These are phyloP conservation scores for Caloboletus firmus DNA, from an alignment of 1,284 basidiomycete genomes.

Conservation along the genomic window DNA sequence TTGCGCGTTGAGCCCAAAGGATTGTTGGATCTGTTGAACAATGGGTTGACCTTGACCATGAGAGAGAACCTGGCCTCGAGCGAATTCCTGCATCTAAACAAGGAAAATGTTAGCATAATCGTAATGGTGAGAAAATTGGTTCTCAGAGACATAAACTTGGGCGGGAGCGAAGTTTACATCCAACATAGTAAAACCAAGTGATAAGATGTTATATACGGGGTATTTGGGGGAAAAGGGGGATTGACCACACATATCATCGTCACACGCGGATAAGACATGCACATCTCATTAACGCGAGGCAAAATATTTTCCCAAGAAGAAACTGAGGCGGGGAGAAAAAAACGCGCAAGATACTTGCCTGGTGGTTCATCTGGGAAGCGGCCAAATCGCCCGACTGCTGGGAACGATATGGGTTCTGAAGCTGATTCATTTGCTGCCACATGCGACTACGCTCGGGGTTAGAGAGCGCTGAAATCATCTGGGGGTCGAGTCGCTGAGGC, in stretches of 20 bases:
- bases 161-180: background rate
- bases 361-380: slow-evolving; percentile 41
- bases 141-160: slow-evolving; percentile 6
- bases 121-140: slow-evolving; percentile 15
- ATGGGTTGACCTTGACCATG: slow-evolving; percentile 38
- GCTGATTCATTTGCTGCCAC: slow-evolving; percentile 59
- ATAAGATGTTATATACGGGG: slow-evolving; percentile 16
- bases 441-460: slow-evolving; percentile 48
- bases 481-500: slow-evolving; percentile 39
- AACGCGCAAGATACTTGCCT: slow-evolving; percentile 42
- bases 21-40: slow-evolving; percentile 41
- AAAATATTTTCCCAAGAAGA: slow-evolving; percentile 20
- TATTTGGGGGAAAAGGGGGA: slow-evolving; percentile 17
- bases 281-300: slow-evolving; percentile 15
- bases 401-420: slow-evolving; percentile 45
- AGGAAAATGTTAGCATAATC: slow-evolving; percentile 22
- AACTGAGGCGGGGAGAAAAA: slow-evolving; percentile 5
- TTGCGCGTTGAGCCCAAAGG: slow-evolving; percentile 40
- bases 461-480: slow-evolving; percentile 43
- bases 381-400: slow-evolving; percentile 45
- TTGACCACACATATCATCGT: slow-evolving; percentile 19
- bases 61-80: slow-evolving; percentile 43
- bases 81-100: slow-evolving; percentile 49
- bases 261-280: slow-evolving; percentile 16
- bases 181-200: slow-evolving; percentile 5